phyloP scores from a whole-genome alignment of 371 early-diverging fungal species.

The Lichtheimia corymbifera region DNA sequence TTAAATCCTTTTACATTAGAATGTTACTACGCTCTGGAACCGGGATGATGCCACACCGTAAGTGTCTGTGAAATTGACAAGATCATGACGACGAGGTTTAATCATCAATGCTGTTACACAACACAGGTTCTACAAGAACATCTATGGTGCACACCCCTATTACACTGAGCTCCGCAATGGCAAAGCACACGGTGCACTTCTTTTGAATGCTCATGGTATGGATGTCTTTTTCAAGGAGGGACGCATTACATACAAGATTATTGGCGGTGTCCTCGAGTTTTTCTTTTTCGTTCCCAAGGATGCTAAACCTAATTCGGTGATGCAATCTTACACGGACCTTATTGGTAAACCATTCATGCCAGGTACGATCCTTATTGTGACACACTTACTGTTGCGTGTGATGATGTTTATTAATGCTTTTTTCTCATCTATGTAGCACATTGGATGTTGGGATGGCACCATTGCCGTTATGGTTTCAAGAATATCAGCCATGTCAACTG shows the following conservation, averaged over 20 bases:
- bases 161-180: conserved; percentile 71
- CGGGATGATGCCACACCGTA: conserved; percentile 58
- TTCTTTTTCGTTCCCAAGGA: conserved; percentile 61
- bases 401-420: background rate
- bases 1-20: conserved; percentile 3
- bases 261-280: conserved; percentile 71
- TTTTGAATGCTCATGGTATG: conserved; percentile 76
- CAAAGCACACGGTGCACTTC: conserved; percentile 58
- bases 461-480: conserved; percentile 72
- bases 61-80: conserved; percentile 3
- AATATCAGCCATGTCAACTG: conserved; percentile 55
- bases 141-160: conserved; percentile 76
- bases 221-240: conserved; percentile 59
- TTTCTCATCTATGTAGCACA: conserved; percentile 6
- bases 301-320: conserved; percentile 53
- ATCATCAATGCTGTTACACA: background rate
- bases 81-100: background rate
- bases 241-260: conserved; percentile 54
- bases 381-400: background rate
- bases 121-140: conserved; percentile 46
- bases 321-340: conserved; percentile 68
- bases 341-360: conserved; percentile 68
- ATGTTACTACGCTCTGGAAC: conserved; percentile 54
- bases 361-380: conserved; percentile 6
- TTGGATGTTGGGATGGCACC: conserved; percentile 67